These are phyloP conservation scores for Hymenoscyphus occultus DNA, from an alignment of 2,329 filamentous ascomycete genomes.

Conservation along the genomic window DNA sequence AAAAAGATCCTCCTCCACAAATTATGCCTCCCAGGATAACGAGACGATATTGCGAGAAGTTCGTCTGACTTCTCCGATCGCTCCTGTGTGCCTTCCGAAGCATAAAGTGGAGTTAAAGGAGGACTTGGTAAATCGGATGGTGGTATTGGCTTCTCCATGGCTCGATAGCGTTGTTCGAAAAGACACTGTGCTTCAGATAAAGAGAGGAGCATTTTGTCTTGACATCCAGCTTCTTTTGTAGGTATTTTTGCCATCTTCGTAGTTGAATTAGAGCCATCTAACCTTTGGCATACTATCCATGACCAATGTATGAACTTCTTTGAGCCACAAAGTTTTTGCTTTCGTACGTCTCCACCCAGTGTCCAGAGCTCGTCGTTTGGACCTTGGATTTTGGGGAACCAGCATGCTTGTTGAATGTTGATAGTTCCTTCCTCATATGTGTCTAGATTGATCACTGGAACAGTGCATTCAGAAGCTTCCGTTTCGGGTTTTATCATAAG, in stretches of 20 bases:
- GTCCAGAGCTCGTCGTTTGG: conserved; percentile 26
- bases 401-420: conserved; percentile 25
- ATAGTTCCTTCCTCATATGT: conserved; percentile 23
- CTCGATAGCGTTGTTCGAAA: conserved; percentile 9
- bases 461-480: conserved; percentile 7
- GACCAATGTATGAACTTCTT: conserved; percentile 19
- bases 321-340: conserved; percentile 18
- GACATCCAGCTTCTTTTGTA: conserved; percentile 10
- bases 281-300: conserved; percentile 25
- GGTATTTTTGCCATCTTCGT: conserved; percentile 20
- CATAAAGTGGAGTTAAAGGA: not conserved
- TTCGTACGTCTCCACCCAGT: conserved; percentile 21
- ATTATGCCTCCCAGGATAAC: not conserved
- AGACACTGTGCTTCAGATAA: conserved; percentile 3
- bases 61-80: not conserved
- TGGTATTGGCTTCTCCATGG: conserved; percentile 3
- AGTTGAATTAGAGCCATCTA: conserved; percentile 17
- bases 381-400: conserved; percentile 23
- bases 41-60: not conserved
- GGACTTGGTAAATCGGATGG: not conserved
- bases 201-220: conserved; percentile 12
- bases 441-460: conserved; percentile 30
- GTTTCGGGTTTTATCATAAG: conserved; percentile 17
- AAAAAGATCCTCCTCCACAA: conserved; percentile 11
- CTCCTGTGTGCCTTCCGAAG: not conserved